Percentiles rank a stretch among this genome's conserved stretches.
Conservation (phyloP, 306 rosid genomes). For the Medicago truncatula region MtrunA17r5.0-ANR NC_053049.1:32745001-32745500, state of each 20-base stretch:
- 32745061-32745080: constrained; percentile 78
- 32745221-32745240: constrained; percentile 79
- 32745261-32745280: constrained; percentile 85
- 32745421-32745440: constrained; percentile 71
- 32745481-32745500: constrained; percentile 76
- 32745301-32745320: constrained; percentile 79
- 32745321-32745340: constrained; percentile 84
- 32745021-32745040: constrained; percentile 69
- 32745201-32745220: constrained; percentile 66
- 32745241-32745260: constrained; percentile 92
- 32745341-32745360: constrained; percentile 73
- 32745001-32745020: constrained; percentile 79
- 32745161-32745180: constrained; percentile 90
- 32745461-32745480: constrained; percentile 97
- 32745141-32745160: constrained; percentile 77
- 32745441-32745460: constrained; percentile 74
- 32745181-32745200: constrained; percentile 93
- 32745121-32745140: constrained; percentile 77
- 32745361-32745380: constrained; percentile 82
- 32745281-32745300: constrained; percentile 80
- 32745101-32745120: constrained; percentile 86
- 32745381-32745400: constrained; percentile 91
- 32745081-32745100: constrained; percentile 94
- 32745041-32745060: constrained; percentile 73
- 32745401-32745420: constrained; percentile 84